Conservation (phyloP, 2,329 filamentous ascomycete species). For the Ploettnerulaceae sp. region DNA sequence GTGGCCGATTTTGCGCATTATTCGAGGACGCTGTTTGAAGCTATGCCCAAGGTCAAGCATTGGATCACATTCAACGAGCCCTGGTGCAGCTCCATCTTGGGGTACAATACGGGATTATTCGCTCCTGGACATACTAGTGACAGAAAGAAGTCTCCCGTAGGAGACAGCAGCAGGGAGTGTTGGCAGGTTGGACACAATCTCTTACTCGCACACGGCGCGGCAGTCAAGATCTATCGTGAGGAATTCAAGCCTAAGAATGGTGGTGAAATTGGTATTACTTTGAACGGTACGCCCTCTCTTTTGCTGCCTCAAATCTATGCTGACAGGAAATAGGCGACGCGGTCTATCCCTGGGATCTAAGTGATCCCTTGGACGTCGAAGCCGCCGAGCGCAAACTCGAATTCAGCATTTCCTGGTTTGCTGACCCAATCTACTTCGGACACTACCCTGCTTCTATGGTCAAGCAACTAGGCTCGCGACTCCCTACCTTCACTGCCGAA, state of each 20-base stretch:
- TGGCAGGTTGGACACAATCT: conserved; percentile 81
- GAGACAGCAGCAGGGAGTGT: conserved; percentile 71
- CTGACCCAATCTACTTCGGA: conserved; percentile 80
- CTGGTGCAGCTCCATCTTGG: conserved; percentile 77
- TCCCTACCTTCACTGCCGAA: conserved; percentile 69
- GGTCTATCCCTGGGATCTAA: conserved; percentile 76
- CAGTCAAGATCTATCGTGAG: conserved; percentile 76
- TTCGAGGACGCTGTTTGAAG: conserved; percentile 69
- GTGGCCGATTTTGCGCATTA: conserved; percentile 76
- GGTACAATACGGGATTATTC: conserved; percentile 72
- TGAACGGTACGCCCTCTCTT: conserved; percentile 58
- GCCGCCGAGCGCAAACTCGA: conserved; percentile 78
- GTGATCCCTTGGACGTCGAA: conserved; percentile 68
- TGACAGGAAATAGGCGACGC: conserved; percentile 57
- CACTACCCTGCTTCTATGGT: conserved; percentile 81
- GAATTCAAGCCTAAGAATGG: conserved; percentile 70
- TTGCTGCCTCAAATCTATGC: neutral
- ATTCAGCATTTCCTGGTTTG: conserved; percentile 85
- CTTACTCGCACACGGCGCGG: conserved; percentile 72
- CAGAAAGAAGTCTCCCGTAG: conserved; percentile 62
- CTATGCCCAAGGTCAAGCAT: conserved; percentile 71
- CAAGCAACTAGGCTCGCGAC: conserved; percentile 70
- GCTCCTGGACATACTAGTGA: conserved; percentile 80
- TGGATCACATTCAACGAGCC: conserved; percentile 94
- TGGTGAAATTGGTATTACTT: conserved; percentile 80